Base-by-base conservation (phyloP, 768 basidiomycete genomes). In the Kwoniella sp. region DNA sequence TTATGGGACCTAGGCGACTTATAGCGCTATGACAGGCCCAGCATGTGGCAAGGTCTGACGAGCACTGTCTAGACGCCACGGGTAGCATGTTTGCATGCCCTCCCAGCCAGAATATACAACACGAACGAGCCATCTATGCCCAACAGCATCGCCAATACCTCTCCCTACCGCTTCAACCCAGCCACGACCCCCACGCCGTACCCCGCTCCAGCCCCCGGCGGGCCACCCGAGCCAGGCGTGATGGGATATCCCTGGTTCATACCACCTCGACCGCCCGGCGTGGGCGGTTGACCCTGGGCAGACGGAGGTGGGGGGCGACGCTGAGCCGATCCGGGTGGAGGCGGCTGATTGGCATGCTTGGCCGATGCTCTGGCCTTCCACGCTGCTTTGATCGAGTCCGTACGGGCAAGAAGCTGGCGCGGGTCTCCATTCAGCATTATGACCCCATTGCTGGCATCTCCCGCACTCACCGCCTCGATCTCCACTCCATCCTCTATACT, bases 401-500 rank as follows among this genome's bases (percentile, higher is more conserved):
- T 55, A 1, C 55, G 56, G 11, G 67, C 27, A 5, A 65, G 19
- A 8, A 69, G 31, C 67, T 65, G 27, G 14, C 3, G 4, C 5
- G 26, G 28, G 9, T 9, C 37, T 38, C 15, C 7, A 36, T 15
- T 36, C 34, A 36, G 34, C 14, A 6, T 36, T 36, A 33, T 33
- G 10, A 10, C 32, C 10, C 32, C 37, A 20, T 38, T 38, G 3
- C 23, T 5, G 23, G 9, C 9, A 38, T 9, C 37, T 7, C 1
- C 9, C 1, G 7, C 7, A 77, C 85, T 68, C 65, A 96, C 93
- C 60, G 78, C 78, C 33, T 89, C 83, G 66, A 87, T 86, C 67
- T 93, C 89, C 32, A 98, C 89, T 9, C 95, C 95, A 72, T 98
- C 93, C 37, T 82, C 81, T 57, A 99, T 98, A 61, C 86, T 92